Evolutionary conservation across 1,284 basidiomycete genomes (phyloP).

Genomic region (Ustilago trichophora): DNA sequence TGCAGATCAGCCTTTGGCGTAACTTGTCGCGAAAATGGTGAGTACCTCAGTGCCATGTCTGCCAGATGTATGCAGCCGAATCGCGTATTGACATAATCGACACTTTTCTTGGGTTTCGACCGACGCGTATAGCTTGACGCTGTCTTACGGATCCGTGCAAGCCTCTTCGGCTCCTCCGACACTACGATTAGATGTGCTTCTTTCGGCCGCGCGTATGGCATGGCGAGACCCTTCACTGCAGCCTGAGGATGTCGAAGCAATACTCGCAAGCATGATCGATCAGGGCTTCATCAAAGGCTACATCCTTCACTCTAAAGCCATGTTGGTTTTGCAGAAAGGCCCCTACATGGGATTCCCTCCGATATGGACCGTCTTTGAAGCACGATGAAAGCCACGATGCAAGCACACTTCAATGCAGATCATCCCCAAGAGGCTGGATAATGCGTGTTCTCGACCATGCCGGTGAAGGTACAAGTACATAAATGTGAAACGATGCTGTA

Average conservation of each 20-base stretch:
- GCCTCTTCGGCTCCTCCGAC: slow-evolving; percentile 62
- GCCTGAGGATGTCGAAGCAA: slow-evolving; percentile 67
- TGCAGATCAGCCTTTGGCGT: slow-evolving; percentile 68
- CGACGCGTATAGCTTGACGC: slow-evolving; percentile 11
- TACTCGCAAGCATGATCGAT: slow-evolving; percentile 67
- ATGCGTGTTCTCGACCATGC: too few species aligned
- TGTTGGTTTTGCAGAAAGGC: slow-evolving; percentile 67
- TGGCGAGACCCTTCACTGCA: slow-evolving; percentile 63
- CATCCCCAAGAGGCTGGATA: too few species aligned
- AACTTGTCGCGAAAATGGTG: slow-evolving; percentile 66
- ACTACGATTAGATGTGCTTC: slow-evolving; percentile 55
- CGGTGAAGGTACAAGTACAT: slow-evolving; percentile 25
- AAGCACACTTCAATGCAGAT: too few species aligned
- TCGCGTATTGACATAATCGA: too few species aligned
- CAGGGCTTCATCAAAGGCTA: slow-evolving; percentile 68
- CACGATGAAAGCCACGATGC: slow-evolving; percentile 5
- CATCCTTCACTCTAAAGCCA: slow-evolving; percentile 65
- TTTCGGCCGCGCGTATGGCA: slow-evolving; percentile 61
- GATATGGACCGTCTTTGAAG: slow-evolving; percentile 46
- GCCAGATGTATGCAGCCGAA: too few species aligned
- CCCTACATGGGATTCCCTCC: slow-evolving; percentile 65
- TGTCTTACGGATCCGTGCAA: slow-evolving; percentile 11
- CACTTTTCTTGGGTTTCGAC: not conserved
- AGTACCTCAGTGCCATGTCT: slow-evolving; percentile 24
- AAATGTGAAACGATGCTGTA: not conserved